These are phyloP conservation scores for Hypoxylon sp. DNA, from an alignment of 2,329 filamentous ascomycete genomes.

Conservation along the genomic window DNA sequence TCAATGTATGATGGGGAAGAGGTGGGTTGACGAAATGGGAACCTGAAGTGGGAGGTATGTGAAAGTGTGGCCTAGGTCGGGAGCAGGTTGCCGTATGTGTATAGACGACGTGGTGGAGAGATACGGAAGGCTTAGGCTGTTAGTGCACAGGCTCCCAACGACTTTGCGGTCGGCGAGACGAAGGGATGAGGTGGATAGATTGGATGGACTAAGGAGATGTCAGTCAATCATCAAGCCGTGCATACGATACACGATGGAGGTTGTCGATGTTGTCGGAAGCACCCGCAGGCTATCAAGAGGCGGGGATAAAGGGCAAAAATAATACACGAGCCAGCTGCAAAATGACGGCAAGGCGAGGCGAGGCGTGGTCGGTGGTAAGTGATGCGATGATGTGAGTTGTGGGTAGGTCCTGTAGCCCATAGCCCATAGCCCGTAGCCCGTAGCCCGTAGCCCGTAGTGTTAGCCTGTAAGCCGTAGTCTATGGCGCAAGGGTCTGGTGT, in stretches of 20 bases:
- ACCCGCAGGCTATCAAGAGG: constrained; percentile 30
- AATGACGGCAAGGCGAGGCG: constrained; percentile 37
- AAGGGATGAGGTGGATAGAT: constrained; percentile 18
- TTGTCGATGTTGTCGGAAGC: constrained; percentile 28
- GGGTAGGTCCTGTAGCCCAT: constrained; percentile 19
- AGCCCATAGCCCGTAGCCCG: constrained; percentile 3
- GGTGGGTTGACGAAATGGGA: constrained; percentile 11
- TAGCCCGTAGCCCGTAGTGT: constrained; percentile 14
- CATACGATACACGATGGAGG: constrained; percentile 16
- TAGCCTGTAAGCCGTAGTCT: not conserved
- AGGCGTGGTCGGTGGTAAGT: constrained; percentile 29
- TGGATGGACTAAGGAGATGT: constrained; percentile 18
- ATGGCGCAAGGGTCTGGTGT: constrained; percentile 34
- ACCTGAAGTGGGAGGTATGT: constrained; percentile 12
- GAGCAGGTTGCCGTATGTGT: constrained; percentile 33
- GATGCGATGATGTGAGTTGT: constrained; percentile 36
- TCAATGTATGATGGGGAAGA: constrained; percentile 24
- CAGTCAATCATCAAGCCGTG: constrained; percentile 35
- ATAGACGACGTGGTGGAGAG: constrained; percentile 23
- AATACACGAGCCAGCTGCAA: constrained; percentile 37
- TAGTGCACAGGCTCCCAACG: constrained; percentile 35
- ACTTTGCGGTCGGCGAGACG: constrained; percentile 34
- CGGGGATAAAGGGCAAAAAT: constrained; percentile 20
- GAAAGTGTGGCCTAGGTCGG: constrained; percentile 16
- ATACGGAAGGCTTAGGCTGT: constrained; percentile 32